Evolutionary conservation across 23 red algal species (phyloP).

Genomic region (Cyanidium caldarium): DNA sequence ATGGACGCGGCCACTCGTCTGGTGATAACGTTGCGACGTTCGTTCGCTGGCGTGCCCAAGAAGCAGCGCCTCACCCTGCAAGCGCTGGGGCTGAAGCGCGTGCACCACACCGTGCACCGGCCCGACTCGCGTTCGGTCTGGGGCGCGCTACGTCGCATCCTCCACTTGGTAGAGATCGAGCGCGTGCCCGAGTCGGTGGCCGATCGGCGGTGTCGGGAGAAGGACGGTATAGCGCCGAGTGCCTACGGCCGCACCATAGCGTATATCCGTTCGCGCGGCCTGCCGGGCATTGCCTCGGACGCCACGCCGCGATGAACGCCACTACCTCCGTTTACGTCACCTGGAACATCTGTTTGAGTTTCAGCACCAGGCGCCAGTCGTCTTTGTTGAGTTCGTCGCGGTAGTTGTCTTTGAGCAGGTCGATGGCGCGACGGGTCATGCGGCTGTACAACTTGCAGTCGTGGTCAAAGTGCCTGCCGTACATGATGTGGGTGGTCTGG

Average conservation of each 20-base stretch:
- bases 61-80: not conserved
- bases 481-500: slow-evolving; percentile 71
- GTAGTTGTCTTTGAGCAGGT: slow-evolving; percentile 73
- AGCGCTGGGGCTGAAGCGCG: not conserved
- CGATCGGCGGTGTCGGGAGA: not conserved
- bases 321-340: slow-evolving; percentile 6
- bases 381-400: slow-evolving; percentile 70
- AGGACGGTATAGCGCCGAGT: not conserved
- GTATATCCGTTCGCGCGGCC: no score
- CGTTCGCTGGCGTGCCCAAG: not conserved
- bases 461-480: slow-evolving; percentile 80
- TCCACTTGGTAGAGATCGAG: not conserved
- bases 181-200: not conserved
- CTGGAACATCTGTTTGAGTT: slow-evolving; percentile 77
- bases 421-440: slow-evolving; percentile 77
- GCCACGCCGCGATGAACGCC: not conserved
- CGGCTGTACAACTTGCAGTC: slow-evolving; percentile 53
- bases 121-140: not conserved
- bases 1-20: not conserved
- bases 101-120: not conserved
- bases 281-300: not conserved
- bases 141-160: not conserved
- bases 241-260: no score
- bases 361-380: slow-evolving; percentile 83
- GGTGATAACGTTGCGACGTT: not conserved